These are phyloP conservation scores for Boletus rubescentipes DNA, from an alignment of 768 basidiomycete genomes.

Conservation along the genomic window DNA sequence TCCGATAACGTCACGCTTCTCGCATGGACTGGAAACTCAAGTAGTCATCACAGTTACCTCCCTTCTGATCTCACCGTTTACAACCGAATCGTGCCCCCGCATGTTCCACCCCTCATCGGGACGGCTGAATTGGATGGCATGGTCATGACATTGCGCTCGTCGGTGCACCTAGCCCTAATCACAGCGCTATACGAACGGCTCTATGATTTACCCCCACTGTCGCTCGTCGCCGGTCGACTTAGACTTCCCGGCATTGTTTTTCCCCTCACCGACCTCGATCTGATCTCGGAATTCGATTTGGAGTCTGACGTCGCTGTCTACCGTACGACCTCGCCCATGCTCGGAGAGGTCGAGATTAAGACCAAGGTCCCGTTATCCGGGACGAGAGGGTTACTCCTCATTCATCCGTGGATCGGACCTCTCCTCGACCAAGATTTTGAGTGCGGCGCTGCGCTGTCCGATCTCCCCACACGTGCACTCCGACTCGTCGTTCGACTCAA, in stretches of 20 bases:
- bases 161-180: background rate
- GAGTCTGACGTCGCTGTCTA: background rate
- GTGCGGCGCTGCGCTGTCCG: background rate
- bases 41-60: constrained; percentile 5
- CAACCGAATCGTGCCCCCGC: background rate
- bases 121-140: background rate
- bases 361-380: background rate
- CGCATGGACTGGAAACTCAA: constrained; percentile 1
- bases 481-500: constrained; percentile 1
- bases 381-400: background rate
- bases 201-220: background rate
- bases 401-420: constrained; percentile 19
- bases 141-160: background rate
- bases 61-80: background rate
- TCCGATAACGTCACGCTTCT: too few relatives aligned
- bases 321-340: background rate
- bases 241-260: too few relatives aligned
- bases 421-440: too few relatives aligned
- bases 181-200: background rate
- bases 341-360: constrained; percentile 3
- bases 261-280: background rate
- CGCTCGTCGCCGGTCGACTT: background rate
- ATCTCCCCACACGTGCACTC: background rate
- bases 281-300: too few relatives aligned
- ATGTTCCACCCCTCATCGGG: background rate